phyloP scores from a whole-genome alignment of 352 stramenopile genomes.

The Phytophthora hybrid region DNA sequence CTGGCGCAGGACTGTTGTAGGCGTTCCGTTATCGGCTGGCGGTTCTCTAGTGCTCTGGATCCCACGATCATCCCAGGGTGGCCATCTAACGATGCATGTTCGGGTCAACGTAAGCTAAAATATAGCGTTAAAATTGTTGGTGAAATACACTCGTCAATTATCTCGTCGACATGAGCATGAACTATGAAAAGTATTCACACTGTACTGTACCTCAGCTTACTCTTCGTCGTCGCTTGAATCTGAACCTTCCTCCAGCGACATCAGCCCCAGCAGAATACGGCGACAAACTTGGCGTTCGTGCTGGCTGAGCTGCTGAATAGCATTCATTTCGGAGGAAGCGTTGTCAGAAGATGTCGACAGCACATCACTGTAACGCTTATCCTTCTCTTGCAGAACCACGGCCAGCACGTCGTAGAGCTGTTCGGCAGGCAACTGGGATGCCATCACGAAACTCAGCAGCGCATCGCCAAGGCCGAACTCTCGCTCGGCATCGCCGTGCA shows the following conservation, averaged over 20 bases:
- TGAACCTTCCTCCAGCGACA: constrained; percentile 68
- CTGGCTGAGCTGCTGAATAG: constrained; percentile 42
- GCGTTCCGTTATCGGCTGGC: constrained; percentile 36
- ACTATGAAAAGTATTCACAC: neutral
- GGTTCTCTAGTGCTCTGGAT: constrained; percentile 56
- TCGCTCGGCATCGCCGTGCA: constrained; percentile 54
- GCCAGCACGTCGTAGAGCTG: constrained; percentile 72
- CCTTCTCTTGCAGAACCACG: constrained; percentile 65
- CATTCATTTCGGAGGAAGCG: constrained; percentile 18
- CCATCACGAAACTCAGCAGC: constrained; percentile 72
- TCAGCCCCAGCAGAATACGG: constrained; percentile 67
- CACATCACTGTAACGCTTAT: constrained; percentile 69
- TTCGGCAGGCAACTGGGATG: constrained; percentile 57
- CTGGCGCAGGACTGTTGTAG: constrained; percentile 47
- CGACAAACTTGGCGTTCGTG: constrained; percentile 69
- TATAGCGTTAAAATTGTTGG: constrained; percentile 1
- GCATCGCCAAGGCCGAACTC: constrained; percentile 78
- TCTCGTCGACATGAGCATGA: neutral
- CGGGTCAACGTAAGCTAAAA: constrained; percentile 58
- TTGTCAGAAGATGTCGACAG: constrained; percentile 38
- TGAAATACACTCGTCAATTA: neutral
- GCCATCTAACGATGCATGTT: constrained; percentile 50
- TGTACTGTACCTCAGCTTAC: constrained; percentile 6
- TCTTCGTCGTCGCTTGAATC: constrained; percentile 51
- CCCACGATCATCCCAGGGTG: constrained; percentile 36